Base-by-base conservation (phyloP, 2,329 filamentous ascomycete genomes). In the Ilyonectria robusta region DNA sequence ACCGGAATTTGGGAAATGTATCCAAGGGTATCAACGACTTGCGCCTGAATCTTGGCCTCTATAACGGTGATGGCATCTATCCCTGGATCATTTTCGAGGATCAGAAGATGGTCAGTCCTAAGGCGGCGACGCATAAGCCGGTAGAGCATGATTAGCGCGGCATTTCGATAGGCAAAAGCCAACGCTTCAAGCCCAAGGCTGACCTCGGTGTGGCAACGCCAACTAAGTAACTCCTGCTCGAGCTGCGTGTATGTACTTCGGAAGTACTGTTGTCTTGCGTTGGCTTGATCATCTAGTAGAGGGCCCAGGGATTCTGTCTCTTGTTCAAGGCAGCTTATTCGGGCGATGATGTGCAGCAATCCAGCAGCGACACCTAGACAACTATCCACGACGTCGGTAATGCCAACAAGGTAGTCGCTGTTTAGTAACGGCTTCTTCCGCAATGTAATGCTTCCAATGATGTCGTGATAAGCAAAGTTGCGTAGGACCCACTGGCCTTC, bases 391-490 rank as follows among this genome's bases (percentile, higher is more conserved):
- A 31, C 48, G 55, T 47, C 56, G 2, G 50, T 29, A 2, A 60
- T 47, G 10, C 56, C 62, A 5, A 40, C 29, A 6, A 65, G 19
- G 26, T 65, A 65, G 33, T 40, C 26, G 1, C 29, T 21, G 2
- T 33, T 35, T 5, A 65, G 42, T 19, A 65, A 21, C 19, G 62
- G 62, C 23, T 48, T 26, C 5, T 17, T 56, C 29, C 57, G 17
- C 9, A 56, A 40, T 8, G 62, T 65, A 6, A 55, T 33, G 31
- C 62, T 65, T 8, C 62, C 62, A n/a, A 65, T 60, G 4, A 65
- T 60, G 6, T 60, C 62, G 44, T 65, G 62, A 35, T 55, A 65
- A 9, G 62, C 62, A 44, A 55, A 59, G 17, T 65, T 65, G 9
- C 62, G 50, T 13, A 65, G 21, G 42, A 60, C 37, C 56, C 56